phyloP scores from a whole-genome alignment of 2,329 filamentous ascomycete species.

The Xylariaceae sp. region DNA sequence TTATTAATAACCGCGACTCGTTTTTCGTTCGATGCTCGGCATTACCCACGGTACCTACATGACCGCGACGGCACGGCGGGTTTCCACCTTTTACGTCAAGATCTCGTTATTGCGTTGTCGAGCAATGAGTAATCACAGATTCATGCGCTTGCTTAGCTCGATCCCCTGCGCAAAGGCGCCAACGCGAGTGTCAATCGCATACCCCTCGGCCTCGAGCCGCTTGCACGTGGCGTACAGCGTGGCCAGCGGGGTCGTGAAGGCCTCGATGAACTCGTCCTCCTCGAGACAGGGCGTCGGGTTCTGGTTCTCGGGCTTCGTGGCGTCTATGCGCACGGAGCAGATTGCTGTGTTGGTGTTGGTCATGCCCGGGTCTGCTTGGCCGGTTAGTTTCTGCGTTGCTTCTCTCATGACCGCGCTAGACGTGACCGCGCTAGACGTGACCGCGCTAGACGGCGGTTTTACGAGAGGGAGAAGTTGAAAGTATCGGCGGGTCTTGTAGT shows the following conservation, averaged over 20 bases:
- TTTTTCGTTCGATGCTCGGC: too few species aligned
- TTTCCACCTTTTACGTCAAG: too few species aligned
- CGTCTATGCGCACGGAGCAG: constrained; percentile 71
- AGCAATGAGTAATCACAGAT: constrained; percentile 23
- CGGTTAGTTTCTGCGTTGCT: too few species aligned
- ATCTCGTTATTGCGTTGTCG: too few species aligned
- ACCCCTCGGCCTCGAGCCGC: constrained; percentile 64
- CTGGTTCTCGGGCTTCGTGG: constrained; percentile 64
- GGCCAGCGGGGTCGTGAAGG: constrained; percentile 63
- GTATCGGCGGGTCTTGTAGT: too few species aligned
- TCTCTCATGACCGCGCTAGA: too few species aligned
- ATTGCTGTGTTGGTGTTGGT: constrained; percentile 53
- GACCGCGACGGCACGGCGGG: not conserved
- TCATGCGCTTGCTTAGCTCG: constrained; percentile 60
- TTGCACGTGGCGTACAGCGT: constrained; percentile 64
- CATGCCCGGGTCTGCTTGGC: constrained; percentile 17
- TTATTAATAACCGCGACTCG: too few species aligned
- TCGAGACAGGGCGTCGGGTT: constrained; percentile 66
- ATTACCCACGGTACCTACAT: too few species aligned
- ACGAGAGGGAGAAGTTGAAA: too few species aligned
- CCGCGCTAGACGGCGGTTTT: too few species aligned
- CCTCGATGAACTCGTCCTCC: constrained; percentile 78
- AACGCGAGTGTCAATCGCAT: constrained; percentile 73
- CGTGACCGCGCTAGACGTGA: too few species aligned
- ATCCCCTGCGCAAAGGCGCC: constrained; percentile 76